Conservation (phyloP, 2,329 filamentous ascomycete species). For the Fonsecaea monophora region DNA sequence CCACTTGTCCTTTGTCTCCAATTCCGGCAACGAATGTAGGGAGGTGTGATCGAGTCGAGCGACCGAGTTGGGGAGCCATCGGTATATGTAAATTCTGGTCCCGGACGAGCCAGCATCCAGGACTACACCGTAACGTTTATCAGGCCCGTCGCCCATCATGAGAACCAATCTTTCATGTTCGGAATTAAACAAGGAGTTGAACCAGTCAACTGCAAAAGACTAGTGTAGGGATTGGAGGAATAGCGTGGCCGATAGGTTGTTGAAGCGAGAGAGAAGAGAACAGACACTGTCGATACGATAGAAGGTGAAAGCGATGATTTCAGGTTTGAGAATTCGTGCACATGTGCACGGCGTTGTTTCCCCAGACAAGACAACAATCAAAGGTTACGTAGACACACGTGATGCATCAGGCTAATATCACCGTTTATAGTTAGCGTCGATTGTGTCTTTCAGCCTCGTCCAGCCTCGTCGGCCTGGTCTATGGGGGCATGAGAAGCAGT, state of each 20-base stretch:
- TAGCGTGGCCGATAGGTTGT: neutral
- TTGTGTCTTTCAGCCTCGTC: conserved; percentile 3
- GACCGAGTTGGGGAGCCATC: conserved; percentile 80
- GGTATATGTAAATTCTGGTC: conserved; percentile 91
- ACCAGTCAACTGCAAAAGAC: conserved; percentile 1
- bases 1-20: conserved; percentile 85
- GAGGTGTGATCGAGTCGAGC: conserved; percentile 67
- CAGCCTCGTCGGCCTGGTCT: neutral
- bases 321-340: neutral
- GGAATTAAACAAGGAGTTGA: neutral
- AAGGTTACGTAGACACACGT: conserved; percentile 15
- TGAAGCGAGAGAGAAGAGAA: neutral
- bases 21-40: conserved; percentile 73
- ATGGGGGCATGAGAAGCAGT: neutral
- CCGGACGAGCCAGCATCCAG: conserved; percentile 96
- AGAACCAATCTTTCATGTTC: neutral
- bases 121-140: conserved; percentile 82
- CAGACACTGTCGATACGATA: neutral
- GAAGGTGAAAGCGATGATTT: neutral
- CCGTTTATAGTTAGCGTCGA: neutral
- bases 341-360: neutral
- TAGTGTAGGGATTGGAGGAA: neutral
- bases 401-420: neutral
- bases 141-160: conserved; percentile 35
- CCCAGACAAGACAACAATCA: neutral